A percentile compares a stretch with the other conserved stretches of the same genome.
Evolutionary conservation across 2,329 filamentous ascomycete genomes (phyloP).

Genomic region (Cercospora zeae-maydis): DNA sequence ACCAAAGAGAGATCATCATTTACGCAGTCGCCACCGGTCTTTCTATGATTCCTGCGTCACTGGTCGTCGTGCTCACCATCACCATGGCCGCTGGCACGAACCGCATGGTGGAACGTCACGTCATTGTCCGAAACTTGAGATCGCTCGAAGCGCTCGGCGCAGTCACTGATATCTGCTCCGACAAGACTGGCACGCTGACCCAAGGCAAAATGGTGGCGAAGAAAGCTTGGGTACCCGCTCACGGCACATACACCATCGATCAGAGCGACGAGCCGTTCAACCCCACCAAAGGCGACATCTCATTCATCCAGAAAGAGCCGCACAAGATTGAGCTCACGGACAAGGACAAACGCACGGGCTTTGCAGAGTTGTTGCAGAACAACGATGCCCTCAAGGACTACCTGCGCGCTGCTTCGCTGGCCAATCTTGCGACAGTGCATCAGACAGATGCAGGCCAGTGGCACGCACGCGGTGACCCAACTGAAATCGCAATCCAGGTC

Average conservation of each 20-base stretch:
- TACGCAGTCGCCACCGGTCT: conserved; percentile 61
- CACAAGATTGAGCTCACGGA: conserved; percentile 21
- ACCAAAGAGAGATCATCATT: conserved; percentile 61
- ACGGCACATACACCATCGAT: conserved; percentile 60
- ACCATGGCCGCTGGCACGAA: conserved; percentile 56
- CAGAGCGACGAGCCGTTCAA: conserved; percentile 57
- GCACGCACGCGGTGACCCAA: conserved; percentile 64
- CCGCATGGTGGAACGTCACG: conserved; percentile 61
- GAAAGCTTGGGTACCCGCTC: conserved; percentile 58
- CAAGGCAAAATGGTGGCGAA: conserved; percentile 61
- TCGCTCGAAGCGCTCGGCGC: conserved; percentile 63
- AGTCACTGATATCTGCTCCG: conserved; percentile 65
- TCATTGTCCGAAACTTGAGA: conserved; percentile 63
- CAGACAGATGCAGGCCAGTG: conserved; percentile 56
- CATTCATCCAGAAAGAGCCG: conserved; percentile 24
- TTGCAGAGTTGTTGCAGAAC: conserved; percentile 40
- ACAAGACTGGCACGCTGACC: conserved; percentile 63
- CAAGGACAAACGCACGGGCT: conserved; percentile 20
- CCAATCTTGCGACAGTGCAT: conserved; percentile 62
- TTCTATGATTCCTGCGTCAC: conserved; percentile 59
- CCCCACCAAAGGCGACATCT: conserved; percentile 60
- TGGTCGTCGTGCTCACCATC: conserved; percentile 40
- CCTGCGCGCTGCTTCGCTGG: conserved; percentile 61
- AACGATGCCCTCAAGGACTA: conserved; percentile 49
- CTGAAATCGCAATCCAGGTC: conserved; percentile 72